Conservation (phyloP, 129 eudicot genomes). For the Smallanthus sonchifolius region DNA sequence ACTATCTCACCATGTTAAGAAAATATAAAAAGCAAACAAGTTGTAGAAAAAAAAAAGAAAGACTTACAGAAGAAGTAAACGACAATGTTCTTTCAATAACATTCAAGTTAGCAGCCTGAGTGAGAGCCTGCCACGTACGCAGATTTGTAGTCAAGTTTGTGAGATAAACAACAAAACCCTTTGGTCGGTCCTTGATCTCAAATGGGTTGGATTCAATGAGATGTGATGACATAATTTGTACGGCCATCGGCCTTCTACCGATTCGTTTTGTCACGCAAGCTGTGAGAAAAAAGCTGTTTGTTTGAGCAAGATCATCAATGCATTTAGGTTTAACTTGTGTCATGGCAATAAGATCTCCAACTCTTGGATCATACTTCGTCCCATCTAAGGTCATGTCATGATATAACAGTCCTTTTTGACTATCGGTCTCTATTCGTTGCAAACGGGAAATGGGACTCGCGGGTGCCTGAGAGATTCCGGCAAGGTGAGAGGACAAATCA, state of each 20-base stretch:
- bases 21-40: too few relatives aligned
- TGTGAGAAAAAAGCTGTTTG: conserved; percentile 23
- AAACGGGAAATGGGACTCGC: neutral
- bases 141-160: conserved; percentile 56
- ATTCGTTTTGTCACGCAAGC: conserved; percentile 29
- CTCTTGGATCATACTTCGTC: conserved; percentile 32
- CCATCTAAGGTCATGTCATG: neutral
- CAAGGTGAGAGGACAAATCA: conserved; percentile 26
- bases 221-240: conserved; percentile 26
- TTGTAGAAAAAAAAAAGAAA: too few relatives aligned
- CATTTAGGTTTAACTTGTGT: conserved; percentile 43
- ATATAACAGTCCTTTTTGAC: neutral
- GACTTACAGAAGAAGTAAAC: conserved; percentile 32
- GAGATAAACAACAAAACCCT: conserved; percentile 39
- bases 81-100: conserved; percentile 37
- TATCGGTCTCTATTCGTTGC: neutral
- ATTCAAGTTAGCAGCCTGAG: conserved; percentile 21
- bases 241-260: neutral
- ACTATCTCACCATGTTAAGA: too few relatives aligned
- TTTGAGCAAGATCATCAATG: conserved; percentile 35
- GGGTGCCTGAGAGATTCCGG: conserved; percentile 20
- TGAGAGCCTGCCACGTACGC: conserved; percentile 62
- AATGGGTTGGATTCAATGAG: neutral
- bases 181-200: neutral
- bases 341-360: conserved; percentile 61